These are phyloP conservation scores for Fusarium nisikadoi DNA, from an alignment of 2,329 filamentous ascomycete genomes.

Conservation along the genomic window DNA sequence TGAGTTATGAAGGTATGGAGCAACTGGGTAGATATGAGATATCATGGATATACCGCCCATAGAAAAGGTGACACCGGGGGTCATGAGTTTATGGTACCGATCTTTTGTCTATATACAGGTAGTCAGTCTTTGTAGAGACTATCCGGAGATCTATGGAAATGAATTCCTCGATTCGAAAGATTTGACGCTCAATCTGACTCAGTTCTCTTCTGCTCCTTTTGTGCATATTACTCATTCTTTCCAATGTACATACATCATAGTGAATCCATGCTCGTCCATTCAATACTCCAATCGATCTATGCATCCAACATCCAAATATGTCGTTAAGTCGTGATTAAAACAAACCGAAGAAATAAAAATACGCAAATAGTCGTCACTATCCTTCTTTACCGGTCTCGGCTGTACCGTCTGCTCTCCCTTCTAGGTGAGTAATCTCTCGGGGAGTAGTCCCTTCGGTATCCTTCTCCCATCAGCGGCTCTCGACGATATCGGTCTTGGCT, in stretches of 20 bases:
- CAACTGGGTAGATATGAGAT: not conserved
- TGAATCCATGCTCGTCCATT: not conserved
- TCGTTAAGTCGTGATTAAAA: conserved; percentile 31
- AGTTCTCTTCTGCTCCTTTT: not conserved
- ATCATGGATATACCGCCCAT: conserved; percentile 31
- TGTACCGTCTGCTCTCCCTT: conserved; percentile 38
- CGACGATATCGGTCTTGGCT: conserved; percentile 43
- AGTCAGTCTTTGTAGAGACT: conserved; percentile 5
- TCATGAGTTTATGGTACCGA: not conserved
- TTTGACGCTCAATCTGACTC: not conserved
- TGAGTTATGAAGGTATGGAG: conserved; percentile 3
- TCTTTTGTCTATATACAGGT: conserved; percentile 24
- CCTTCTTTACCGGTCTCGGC: conserved; percentile 21
- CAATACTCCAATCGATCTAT: not conserved
- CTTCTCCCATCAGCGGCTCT: conserved; percentile 36
- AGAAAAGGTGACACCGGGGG: conserved; percentile 6
- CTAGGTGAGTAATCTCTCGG: conserved; percentile 39
- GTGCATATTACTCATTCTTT: not conserved
- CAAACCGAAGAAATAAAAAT: conserved; percentile 11
- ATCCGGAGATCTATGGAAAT: conserved; percentile 27
- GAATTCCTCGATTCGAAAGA: conserved; percentile 17
- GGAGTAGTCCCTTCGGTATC: conserved; percentile 35
- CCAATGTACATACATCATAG: not conserved
- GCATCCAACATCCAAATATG: conserved; percentile 12
- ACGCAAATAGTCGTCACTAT: not conserved